Evolutionary conservation across 768 basidiomycete species (phyloP).

Genomic region (Dendrothele bispora): DNA sequence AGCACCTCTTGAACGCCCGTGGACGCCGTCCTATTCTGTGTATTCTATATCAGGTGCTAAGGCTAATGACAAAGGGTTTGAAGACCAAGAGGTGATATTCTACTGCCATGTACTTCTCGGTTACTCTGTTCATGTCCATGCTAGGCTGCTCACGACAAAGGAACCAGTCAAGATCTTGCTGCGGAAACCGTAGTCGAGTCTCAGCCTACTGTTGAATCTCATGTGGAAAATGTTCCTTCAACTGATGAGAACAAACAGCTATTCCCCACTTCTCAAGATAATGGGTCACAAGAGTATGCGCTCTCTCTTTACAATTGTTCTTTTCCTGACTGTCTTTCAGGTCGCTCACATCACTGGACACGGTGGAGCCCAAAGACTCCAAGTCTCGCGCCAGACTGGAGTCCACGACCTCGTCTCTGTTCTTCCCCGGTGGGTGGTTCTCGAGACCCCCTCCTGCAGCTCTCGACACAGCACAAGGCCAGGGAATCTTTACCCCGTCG

Average conservation of each 20-base stretch:
- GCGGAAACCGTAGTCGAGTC: constrained; percentile 4
- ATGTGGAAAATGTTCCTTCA: not conserved
- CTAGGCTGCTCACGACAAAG: no score
- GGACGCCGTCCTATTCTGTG: no score
- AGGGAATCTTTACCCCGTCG: constrained; percentile 34
- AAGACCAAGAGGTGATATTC: no score
- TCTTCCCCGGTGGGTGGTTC: constrained; percentile 60
- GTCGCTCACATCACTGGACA: constrained; percentile 7
- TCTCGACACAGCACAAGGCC: constrained; percentile 49
- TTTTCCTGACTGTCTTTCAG: not conserved
- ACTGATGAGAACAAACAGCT: not conserved
- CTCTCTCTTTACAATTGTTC: not conserved
- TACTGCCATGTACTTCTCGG: no score
- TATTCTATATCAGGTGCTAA: no score
- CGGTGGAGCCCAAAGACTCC: constrained; percentile 12
- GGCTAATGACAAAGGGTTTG: no score
- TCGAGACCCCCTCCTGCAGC: constrained; percentile 45
- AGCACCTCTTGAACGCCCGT: no score
- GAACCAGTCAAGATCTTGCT: no score
- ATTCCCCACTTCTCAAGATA: not conserved
- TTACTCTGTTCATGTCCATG: no score
- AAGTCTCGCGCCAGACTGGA: constrained; percentile 42
- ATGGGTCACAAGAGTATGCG: not conserved
- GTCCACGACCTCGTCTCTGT: constrained; percentile 54
- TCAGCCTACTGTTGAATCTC: not conserved